Evolutionary conservation across 2,329 filamentous ascomycete species (phyloP).

Genomic region (Cladosporium sp.): DNA sequence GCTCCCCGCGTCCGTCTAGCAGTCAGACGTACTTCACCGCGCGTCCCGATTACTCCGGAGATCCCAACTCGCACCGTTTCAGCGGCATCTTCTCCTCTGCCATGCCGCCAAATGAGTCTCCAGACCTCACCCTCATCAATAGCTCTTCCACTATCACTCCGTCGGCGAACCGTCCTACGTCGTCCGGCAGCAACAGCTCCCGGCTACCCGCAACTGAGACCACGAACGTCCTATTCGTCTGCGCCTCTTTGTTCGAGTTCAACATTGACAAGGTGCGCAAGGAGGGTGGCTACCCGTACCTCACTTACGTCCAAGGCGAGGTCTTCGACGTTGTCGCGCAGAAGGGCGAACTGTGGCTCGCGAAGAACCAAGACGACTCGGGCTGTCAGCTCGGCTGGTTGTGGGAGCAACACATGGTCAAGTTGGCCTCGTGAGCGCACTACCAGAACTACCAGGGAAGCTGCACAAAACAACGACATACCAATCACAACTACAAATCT

Average conservation of each 20-base stretch:
- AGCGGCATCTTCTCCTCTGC: conserved; percentile 32
- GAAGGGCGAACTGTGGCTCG: conserved; percentile 96
- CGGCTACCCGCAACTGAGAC: conserved; percentile 20
- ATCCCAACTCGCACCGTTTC: conserved; percentile 22
- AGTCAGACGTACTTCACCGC: conserved; percentile 30
- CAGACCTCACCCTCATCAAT: conserved; percentile 6
- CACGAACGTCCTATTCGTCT: conserved; percentile 71
- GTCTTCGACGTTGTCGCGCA: conserved; percentile 73
- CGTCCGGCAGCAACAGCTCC: conserved; percentile 7
- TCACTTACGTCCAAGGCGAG: conserved; percentile 93
- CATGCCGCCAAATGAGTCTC: conserved; percentile 22
- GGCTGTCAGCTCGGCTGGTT: conserved; percentile 85
- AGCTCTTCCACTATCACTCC: not conserved
- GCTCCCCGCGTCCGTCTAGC: conserved; percentile 26
- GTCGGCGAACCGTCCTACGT: conserved; percentile 4
- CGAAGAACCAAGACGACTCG: conserved; percentile 91
- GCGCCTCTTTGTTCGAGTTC: conserved; percentile 93
- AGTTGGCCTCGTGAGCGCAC: no score
- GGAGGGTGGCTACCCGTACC: conserved; percentile 91
- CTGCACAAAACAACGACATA: no score
- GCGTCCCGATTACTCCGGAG: conserved; percentile 17
- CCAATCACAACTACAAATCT: not conserved
- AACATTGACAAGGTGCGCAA: conserved; percentile 89
- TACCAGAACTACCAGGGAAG: no score
- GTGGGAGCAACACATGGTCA: conserved; percentile 78